Percentiles rank a stretch among this genome's conserved stretches.
phyloP scores from a whole-genome alignment of 2,329 filamentous ascomycete species.

The Aspergillus ustus region DNA sequence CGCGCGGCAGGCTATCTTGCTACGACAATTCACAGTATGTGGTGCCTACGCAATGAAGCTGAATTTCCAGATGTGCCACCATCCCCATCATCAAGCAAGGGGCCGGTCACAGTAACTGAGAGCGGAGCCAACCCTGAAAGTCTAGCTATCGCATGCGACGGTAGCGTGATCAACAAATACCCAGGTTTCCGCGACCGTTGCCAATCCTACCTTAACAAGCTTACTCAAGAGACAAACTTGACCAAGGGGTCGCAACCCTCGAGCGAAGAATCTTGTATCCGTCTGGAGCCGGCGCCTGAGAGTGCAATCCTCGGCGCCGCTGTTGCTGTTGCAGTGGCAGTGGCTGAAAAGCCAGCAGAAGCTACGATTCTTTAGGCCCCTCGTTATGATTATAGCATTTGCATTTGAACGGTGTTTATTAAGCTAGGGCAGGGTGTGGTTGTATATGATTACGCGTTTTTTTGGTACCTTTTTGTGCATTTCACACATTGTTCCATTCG shows the following conservation, averaged over 20 bases:
- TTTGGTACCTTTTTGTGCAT: constrained; percentile 5
- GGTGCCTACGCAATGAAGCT: constrained; percentile 57
- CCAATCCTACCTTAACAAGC: constrained; percentile 48
- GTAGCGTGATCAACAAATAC: constrained; percentile 58
- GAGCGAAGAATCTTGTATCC: constrained; percentile 35
- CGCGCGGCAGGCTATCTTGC: constrained; percentile 67
- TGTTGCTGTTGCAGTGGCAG: constrained; percentile 52
- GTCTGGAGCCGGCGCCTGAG: constrained; percentile 48
- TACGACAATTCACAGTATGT: constrained; percentile 66
- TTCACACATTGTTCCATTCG: neutral
- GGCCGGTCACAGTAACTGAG: constrained; percentile 39
- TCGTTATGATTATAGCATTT: constrained; percentile 7
- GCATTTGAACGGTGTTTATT: constrained; percentile 24
- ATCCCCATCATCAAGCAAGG: constrained; percentile 31
- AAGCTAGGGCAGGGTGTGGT: neutral
- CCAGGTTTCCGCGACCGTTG: constrained; percentile 52
- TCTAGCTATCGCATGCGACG: constrained; percentile 56
- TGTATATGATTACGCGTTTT: constrained; percentile 2
- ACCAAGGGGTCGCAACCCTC: constrained; percentile 15
- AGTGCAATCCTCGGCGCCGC: constrained; percentile 53
- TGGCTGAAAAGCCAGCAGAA: constrained; percentile 33
- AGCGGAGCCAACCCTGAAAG: constrained; percentile 36
- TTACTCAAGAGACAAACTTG: constrained; percentile 38
- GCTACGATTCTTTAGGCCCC: neutral
- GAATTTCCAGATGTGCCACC: constrained; percentile 43